Evolutionary conservation across 2,329 filamentous ascomycete species (phyloP).

Genomic region (Keithomyces neogunnii): DNA sequence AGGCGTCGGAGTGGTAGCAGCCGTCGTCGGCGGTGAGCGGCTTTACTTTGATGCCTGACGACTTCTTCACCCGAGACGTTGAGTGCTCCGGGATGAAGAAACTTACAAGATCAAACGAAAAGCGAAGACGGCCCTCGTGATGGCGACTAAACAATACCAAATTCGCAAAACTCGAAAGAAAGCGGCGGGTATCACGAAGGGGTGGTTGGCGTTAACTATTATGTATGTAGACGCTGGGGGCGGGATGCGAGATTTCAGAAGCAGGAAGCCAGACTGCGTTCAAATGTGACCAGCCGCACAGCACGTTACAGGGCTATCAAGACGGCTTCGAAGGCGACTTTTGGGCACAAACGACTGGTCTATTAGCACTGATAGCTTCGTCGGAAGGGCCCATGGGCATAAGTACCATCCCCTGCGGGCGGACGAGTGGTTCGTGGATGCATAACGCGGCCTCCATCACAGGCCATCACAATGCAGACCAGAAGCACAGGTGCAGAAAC

Average conservation of each 20-base stretch:
- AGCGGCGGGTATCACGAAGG: constrained; percentile 22
- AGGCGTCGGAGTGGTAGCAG: constrained; percentile 3
- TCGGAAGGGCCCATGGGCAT: no score
- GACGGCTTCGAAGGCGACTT: background rate
- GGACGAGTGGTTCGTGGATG: background rate
- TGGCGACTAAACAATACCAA: constrained; percentile 23
- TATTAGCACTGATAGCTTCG: background rate
- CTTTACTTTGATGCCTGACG: constrained; percentile 7
- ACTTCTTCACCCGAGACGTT: background rate
- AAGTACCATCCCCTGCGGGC: no score
- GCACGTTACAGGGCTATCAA: background rate
- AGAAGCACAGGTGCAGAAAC: background rate
- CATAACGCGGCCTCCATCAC: constrained; percentile 3
- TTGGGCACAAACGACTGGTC: background rate
- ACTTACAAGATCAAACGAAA: background rate
- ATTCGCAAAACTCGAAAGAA: constrained; percentile 33
- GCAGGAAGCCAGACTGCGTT: background rate
- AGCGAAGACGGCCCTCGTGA: constrained; percentile 17
- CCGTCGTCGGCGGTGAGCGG: constrained; percentile 30
- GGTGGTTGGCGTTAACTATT: constrained; percentile 37
- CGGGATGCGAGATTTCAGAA: background rate
- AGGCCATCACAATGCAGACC: constrained; percentile 3
- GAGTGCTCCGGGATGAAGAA: constrained; percentile 17
- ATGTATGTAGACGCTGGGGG: constrained; percentile 29
- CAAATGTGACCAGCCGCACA: background rate